Evolutionary conservation across 2,329 filamentous ascomycete species (phyloP).

Genomic region (Nigrograna mackinnonii): DNA sequence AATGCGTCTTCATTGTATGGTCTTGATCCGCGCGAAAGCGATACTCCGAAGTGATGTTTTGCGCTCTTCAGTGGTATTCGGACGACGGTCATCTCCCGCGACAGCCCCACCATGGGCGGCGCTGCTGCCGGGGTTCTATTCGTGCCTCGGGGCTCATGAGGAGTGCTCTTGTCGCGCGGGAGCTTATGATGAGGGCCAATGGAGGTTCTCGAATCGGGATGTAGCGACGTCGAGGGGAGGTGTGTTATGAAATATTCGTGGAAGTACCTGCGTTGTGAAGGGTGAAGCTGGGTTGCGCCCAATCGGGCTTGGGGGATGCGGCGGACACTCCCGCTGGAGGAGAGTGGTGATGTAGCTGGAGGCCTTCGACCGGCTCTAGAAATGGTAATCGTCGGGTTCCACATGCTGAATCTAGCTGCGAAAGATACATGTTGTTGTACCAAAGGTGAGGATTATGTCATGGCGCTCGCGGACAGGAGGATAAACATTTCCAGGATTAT

Average conservation of each 20-base stretch:
- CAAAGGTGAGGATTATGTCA: conserved; percentile 29
- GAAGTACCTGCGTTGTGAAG: conserved; percentile 56
- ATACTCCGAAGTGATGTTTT: conserved; percentile 92
- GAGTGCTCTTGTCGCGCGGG: conserved; percentile 80
- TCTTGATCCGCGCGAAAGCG: conserved; percentile 77
- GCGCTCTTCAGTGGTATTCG: conserved; percentile 91
- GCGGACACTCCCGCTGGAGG: conserved; percentile 2
- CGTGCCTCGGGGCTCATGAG: conserved; percentile 61
- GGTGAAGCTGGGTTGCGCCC: conserved; percentile 8
- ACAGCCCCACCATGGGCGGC: conserved; percentile 32
- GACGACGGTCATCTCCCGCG: conserved; percentile 84
- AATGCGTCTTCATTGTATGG: conserved; percentile 92
- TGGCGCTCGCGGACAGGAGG: conserved; percentile 7
- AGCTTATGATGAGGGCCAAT: conserved; percentile 78
- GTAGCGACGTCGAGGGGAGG: conserved; percentile 87
- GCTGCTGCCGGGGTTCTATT: conserved; percentile 38
- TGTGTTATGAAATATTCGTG: conserved; percentile 98
- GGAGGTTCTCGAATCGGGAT: conserved; percentile 75
- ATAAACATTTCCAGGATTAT: conserved; percentile 8
- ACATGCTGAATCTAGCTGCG: conserved; percentile 40
- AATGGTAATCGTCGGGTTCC: conserved; percentile 35
- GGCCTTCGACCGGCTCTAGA: conserved; percentile 28
- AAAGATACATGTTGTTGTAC: conserved; percentile 36
- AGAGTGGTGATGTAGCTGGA: conserved; percentile 13
- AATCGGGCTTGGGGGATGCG: conserved; percentile 7